Conservation (phyloP, 768 basidiomycete species). For the Pulveroboletus sp. region DNA sequence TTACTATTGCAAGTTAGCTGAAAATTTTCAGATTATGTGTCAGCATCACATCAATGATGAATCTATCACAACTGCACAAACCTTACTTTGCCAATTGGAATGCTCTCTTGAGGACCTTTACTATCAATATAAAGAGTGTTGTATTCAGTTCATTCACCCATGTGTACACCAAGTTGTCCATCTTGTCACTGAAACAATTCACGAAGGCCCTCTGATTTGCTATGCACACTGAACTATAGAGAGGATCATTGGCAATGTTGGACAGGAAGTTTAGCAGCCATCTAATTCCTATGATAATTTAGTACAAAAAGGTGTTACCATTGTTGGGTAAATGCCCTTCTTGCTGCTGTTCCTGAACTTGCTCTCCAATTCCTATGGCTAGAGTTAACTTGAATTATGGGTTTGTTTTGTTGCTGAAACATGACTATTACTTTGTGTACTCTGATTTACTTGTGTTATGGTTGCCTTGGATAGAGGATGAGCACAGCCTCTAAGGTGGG, state of each 20-base stretch:
- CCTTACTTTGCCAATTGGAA: too few relatives aligned
- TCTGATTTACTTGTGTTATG: too few relatives aligned
- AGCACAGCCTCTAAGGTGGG: too few relatives aligned
- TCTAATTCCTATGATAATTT: neutral
- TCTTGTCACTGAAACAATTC: neutral
- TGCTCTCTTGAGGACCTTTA: neutral
- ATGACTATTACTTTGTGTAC: too few relatives aligned
- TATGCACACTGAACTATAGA: slow-evolving; percentile 4
- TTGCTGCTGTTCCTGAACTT: neutral
- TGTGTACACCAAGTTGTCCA: neutral
- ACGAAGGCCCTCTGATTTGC: neutral
- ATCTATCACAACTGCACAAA: too few relatives aligned
- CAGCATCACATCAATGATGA: neutral
- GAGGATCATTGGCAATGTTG: neutral
- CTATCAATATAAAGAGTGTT: neutral
- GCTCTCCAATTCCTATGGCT: too few relatives aligned
- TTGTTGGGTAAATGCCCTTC: neutral
- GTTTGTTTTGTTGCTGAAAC: too few relatives aligned
- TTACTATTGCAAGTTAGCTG: too few relatives aligned
- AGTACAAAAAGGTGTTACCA: neutral
- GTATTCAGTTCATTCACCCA: neutral
- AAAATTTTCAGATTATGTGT: too few relatives aligned
- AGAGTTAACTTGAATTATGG: too few relatives aligned
- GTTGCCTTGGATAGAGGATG: too few relatives aligned
- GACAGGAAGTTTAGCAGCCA: neutral